phyloP scores from a whole-genome alignment of 2,329 filamentous ascomycete species.

The Fusarium hainanense region DNA sequence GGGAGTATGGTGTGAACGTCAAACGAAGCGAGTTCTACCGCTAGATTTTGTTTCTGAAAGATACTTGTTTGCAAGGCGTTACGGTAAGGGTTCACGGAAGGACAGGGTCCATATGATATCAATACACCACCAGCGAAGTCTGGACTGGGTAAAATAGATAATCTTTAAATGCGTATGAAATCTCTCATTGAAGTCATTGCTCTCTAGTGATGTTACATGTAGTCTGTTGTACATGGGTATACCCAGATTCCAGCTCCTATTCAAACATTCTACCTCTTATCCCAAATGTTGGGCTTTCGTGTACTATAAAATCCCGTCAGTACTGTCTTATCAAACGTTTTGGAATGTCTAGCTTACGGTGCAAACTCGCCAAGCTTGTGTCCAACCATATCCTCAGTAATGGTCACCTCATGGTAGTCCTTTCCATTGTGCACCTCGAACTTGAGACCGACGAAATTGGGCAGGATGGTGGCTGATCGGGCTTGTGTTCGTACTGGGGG shows the following conservation, averaged over 20 bases:
- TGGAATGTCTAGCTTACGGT: conserved; percentile 67
- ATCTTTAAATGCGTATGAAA: conserved; percentile 19
- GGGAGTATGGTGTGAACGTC: conserved; percentile 97
- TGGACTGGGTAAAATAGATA: conserved; percentile 35
- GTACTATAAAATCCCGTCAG: conserved; percentile 55
- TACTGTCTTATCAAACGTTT: not conserved
- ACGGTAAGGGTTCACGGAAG: conserved; percentile 39
- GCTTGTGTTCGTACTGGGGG: conserved; percentile 87
- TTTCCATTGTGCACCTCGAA: conserved; percentile 96
- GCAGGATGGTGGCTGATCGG: conserved; percentile 87
- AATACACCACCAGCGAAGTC: conserved; percentile 22
- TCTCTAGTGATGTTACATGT: conserved; percentile 47
- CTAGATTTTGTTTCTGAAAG: conserved; percentile 53
- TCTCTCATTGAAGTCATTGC: conserved; percentile 28
- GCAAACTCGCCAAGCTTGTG: conserved; percentile 95
- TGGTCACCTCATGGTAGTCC: conserved; percentile 80
- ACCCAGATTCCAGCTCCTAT: conserved; percentile 33
- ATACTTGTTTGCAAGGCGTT: conserved; percentile 40
- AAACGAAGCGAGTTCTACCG: conserved; percentile 98
- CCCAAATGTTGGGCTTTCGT: conserved; percentile 68
- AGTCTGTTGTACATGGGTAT: conserved; percentile 47
- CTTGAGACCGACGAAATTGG: conserved; percentile 88
- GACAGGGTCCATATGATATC: conserved; percentile 32
- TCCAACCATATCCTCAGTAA: conserved; percentile 96
- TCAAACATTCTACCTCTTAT: conserved; percentile 49